A percentile compares a stretch with the other conserved stretches of the same genome.
These are phyloP conservation scores for Sclerospora graminicola DNA, from an alignment of 352 stramenopile genomes.

Conservation along the genomic window DNA sequence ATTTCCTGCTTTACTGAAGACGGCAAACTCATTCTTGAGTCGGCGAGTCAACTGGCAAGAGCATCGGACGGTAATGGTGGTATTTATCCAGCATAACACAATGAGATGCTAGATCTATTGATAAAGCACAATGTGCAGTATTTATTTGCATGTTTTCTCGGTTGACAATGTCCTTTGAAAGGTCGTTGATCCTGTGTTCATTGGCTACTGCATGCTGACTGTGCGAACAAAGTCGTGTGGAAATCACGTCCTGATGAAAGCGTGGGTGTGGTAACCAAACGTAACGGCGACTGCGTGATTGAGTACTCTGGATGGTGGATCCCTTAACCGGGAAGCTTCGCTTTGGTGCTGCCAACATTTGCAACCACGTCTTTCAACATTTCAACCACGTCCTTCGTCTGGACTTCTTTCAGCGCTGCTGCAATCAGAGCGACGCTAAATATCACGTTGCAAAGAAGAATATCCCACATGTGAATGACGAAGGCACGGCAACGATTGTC, in stretches of 20 bases:
- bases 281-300: constrained; percentile 83
- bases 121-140: constrained; percentile 83
- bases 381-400: no score
- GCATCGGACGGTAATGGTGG: constrained; percentile 97
- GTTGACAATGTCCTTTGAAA: constrained; percentile 98
- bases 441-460: constrained; percentile 98
- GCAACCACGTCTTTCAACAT: constrained; percentile 98
- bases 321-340: constrained; percentile 69
- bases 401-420: no score
- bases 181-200: constrained; percentile 91
- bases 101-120: constrained; percentile 84
- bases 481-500: constrained; percentile 63
- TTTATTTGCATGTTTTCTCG: constrained; percentile 93
- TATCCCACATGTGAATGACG: constrained; percentile 85
- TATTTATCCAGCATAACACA: constrained; percentile 86
- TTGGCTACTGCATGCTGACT: constrained; percentile 96
- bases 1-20: constrained; percentile 91
- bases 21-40: constrained; percentile 95
- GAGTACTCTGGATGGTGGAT: constrained; percentile 93
- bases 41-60: constrained; percentile 62
- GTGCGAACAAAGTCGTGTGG: constrained; percentile 95
- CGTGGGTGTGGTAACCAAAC: constrained; percentile 82
- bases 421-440: constrained; percentile 25
- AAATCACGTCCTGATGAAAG: constrained; percentile 89
- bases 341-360: constrained; percentile 96